phyloP scores from a whole-genome alignment of 495 filamentous ascomycete species.

The Pseudotulostoma volvatum region DNA sequence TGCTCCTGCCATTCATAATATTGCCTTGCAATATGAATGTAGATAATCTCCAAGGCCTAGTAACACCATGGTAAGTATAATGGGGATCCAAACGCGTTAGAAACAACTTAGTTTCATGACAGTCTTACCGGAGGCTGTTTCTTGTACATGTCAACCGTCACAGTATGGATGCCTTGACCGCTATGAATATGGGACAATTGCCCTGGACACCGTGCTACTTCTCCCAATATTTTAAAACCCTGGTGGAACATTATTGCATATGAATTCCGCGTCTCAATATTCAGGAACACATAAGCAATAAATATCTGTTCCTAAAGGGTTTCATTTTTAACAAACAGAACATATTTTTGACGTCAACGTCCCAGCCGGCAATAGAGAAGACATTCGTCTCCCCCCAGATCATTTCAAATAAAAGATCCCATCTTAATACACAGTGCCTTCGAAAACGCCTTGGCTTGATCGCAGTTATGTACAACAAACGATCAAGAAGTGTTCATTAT shows the following conservation, averaged over 20 bases:
- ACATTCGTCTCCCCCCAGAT: not conserved
- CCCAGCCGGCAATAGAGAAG: not conserved
- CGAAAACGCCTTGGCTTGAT: not conserved
- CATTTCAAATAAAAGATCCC: not conserved
- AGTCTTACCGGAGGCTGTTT: not conserved
- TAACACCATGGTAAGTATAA: not conserved
- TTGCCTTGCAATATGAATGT: not conserved
- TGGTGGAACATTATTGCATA: not conserved
- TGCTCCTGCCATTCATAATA: slow-evolving; percentile 1
- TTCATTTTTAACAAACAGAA: not conserved
- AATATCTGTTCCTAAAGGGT: not conserved
- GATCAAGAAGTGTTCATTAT: not conserved
- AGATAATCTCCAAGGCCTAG: not conserved
- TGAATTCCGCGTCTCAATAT: not conserved
- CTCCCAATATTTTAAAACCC: not conserved
- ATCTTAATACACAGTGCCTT: not conserved
- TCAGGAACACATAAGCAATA: not conserved
- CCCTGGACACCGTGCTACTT: not conserved
- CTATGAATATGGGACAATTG: not conserved
- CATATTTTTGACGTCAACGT: not conserved
- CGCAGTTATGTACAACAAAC: not conserved
- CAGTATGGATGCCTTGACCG: not conserved
- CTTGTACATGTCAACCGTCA: not conserved
- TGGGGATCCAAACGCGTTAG: not conserved
- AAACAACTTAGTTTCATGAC: not conserved